These are phyloP conservation scores for Peziza echinospora DNA, from an alignment of 495 filamentous ascomycete species.

Conservation along the genomic window DNA sequence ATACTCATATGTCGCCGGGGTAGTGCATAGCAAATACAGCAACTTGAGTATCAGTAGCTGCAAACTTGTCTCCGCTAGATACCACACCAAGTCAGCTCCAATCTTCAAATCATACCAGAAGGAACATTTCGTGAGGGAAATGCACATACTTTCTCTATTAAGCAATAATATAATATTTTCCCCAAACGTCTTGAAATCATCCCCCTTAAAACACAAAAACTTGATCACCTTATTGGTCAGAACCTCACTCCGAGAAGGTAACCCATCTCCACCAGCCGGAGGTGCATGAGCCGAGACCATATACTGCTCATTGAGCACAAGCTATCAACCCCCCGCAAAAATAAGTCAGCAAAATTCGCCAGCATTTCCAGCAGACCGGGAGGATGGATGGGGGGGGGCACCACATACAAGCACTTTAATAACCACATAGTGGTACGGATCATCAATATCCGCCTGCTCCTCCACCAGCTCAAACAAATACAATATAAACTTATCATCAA, in stretches of 20 bases:
- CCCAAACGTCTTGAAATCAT: constrained; percentile 76
- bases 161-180: constrained; percentile 93
- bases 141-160: constrained; percentile 58
- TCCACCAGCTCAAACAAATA: constrained; percentile 82
- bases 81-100: constrained; percentile 11
- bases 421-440: constrained; percentile 91
- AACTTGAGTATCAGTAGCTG: constrained; percentile 91
- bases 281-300: constrained; percentile 52
- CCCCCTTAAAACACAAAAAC: constrained; percentile 54
- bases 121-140: not conserved
- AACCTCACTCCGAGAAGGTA: constrained; percentile 22
- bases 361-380: constrained; percentile 2
- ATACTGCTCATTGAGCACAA: constrained; percentile 95
- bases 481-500: constrained; percentile 68
- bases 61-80: constrained; percentile 52
- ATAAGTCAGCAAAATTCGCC: constrained; percentile 1
- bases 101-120: not conserved
- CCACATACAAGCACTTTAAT: constrained; percentile 66
- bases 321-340: constrained; percentile 28
- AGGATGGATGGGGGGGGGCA: not conserved
- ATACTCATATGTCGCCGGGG: constrained; percentile 76
- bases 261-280: constrained; percentile 30
- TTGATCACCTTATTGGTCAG: constrained; percentile 90
- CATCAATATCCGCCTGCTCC: constrained; percentile 63
- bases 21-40: constrained; percentile 85